Evolutionary conservation across 2,329 filamentous ascomycete species (phyloP), one percentile per base, ranked within the genome.

Genomic region (Apiospora arundinis): DNA sequence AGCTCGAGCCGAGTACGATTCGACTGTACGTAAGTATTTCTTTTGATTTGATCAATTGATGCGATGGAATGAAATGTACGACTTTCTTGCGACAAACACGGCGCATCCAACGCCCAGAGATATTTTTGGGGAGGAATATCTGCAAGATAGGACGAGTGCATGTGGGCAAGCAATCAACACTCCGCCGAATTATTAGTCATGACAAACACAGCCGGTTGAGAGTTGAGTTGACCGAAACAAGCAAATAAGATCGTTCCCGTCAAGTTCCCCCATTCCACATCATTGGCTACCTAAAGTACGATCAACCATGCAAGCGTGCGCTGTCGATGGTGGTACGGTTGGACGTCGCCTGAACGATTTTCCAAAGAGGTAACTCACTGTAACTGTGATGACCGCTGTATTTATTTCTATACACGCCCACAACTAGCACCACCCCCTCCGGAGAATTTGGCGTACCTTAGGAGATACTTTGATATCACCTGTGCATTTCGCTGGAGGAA

Each of bases 171-270:
- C 56, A 23, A 40, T 40, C 52, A 60, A 60, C 28, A 28, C 25
- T n/a, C 21, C 21, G 21, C 56, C 18, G 16, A 40, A 37, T n/a
- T 56, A 21, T 16, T 40, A 8, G 18, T n/a, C 32, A 63, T 40
- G 56, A 14, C 56, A 63, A 63, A 63, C 56, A 28, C 28, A 40
- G 4, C n/a, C 49, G 12, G 49, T 56, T 56, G 23, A 23, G 49
- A 16, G 23, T 28, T 40, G 56, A 63, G 28, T 63, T 37, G 52
- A 60, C 52, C 32, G 32, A 40, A 48, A 63, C 9, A 40, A 63
- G 32, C 56, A 63, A 63, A 40, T 63, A 63, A 63, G 32, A 63
- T 63, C 56, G 56, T 37, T 63, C 56, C 56, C 56, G 56, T 60
- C 49, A 56, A 16, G 14, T 56, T 60, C 21, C 52, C 52, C 56